Percentiles rank a stretch among this genome's conserved stretches.
Evolutionary conservation across 192 early-diverging fungal species (phyloP).

Genomic region (Linnemannia zychae): DNA sequence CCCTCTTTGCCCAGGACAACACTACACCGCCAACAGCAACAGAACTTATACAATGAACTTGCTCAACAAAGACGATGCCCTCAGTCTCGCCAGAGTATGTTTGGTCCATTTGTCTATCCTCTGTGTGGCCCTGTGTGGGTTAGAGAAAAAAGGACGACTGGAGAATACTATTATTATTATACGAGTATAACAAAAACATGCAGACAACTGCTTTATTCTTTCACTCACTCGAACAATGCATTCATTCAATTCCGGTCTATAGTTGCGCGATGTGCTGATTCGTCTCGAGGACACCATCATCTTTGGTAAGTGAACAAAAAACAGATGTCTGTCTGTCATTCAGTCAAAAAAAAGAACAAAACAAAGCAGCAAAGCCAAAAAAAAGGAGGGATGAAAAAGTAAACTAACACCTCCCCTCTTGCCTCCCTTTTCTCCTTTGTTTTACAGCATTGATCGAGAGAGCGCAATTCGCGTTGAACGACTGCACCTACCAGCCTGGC

Average conservation of each 20-base stretch:
- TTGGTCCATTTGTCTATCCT: neutral
- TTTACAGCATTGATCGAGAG: conserved; percentile 91
- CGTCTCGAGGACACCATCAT: conserved; percentile 97
- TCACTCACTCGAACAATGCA: neutral
- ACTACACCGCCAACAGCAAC: neutral
- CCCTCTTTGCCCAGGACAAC: neutral
- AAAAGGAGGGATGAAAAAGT: neutral
- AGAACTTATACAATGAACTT: conserved; percentile 31
- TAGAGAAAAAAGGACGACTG: neutral
- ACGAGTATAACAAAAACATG: neutral
- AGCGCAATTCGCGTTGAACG: conserved; percentile 91
- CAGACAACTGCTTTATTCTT: no score
- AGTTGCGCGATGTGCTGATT: conserved; percentile 84
- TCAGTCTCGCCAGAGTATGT: conserved; percentile 50
- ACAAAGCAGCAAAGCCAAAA: neutral
- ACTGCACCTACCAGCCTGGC: conserved; percentile 79
- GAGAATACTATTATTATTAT: neutral
- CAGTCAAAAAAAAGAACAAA: no score
- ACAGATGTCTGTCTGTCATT: neutral
- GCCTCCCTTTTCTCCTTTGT: neutral
- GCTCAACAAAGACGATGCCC: conserved; percentile 40
- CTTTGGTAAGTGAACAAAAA: conserved; percentile 70
- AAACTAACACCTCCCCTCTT: neutral
- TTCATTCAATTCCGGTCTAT: neutral
- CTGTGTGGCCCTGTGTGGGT: no score